Base-by-base conservation (phyloP, 495 filamentous ascomycete species). In the Penicillium silybi region DNA sequence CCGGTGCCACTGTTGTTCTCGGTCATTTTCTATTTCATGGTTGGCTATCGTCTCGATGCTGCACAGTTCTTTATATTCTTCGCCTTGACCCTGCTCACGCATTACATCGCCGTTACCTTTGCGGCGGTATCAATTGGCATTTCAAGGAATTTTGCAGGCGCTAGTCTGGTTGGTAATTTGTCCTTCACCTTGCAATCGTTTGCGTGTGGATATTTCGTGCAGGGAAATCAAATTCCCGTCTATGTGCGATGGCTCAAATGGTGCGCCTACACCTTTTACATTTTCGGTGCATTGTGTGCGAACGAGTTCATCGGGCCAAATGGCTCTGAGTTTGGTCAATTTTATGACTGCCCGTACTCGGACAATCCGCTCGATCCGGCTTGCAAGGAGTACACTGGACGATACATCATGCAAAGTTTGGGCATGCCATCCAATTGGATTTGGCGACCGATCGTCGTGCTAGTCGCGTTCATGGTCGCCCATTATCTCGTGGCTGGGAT, bases 1-100 rank as follows among this genome's bases (percentile, higher is more conserved):
- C 80, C 81, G 6, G 83, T 87, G 6, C 86, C 86, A 0, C 67
- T 89, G 19, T 55, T 88, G 4, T 90, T 84, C 48, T 79, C 78
- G 20, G 62, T 81, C 42, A 86, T 88, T 5, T 87, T 77, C 61
- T 90, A 90, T 61, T 89, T 87, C 63, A 88, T 89, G 83, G 80
- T 80, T 32, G 87, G 85, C 34, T 88, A 88, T 59, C 78, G 85
- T 29, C 62, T 73, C 2, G 70, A 81, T 13, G 79, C 75, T 2
- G 61, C 46, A 1, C 80, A 85, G 40, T 89, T 87, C 60, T 84
- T 90, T 49, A 81, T 77, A 5, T 90, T 88, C 63, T 83, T 89
- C 49, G 63, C 73, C 6, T 63, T 89, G 25, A 71, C 79, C 0
- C 53, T 90, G 4, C 64, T 90, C 5, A 77, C 75, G 22, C 87